Evolutionary conservation across 768 basidiomycete species (phyloP).

Genomic region (Mycena latifolia): DNA sequence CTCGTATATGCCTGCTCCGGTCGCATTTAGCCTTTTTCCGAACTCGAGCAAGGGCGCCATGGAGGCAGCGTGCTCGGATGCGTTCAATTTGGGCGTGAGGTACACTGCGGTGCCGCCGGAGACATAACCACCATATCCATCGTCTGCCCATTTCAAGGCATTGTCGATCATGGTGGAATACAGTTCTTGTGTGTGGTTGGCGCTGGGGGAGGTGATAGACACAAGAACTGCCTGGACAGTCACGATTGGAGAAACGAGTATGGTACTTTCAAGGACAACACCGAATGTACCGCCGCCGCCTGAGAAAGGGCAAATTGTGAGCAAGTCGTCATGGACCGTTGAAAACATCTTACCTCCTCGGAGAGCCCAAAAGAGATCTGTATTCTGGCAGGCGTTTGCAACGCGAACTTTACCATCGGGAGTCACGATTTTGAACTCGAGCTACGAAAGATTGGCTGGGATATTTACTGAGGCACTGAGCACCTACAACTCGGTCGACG

Average conservation of each 20-base stretch:
- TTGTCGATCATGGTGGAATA: conserved; percentile 39
- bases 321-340: no score
- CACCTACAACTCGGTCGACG: conserved; percentile 39
- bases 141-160: conserved; percentile 39
- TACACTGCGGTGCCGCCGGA: conserved; percentile 37
- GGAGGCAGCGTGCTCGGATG: conserved; percentile 41
- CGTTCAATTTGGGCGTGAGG: conserved; percentile 45
- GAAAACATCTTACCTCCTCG: no score
- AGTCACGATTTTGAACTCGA: no score
- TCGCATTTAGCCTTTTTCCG: conserved; percentile 22
- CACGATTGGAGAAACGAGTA: conserved; percentile 33
- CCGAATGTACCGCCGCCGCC: conserved; percentile 42
- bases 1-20: background rate
- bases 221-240: conserved; percentile 34
- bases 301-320: background rate
- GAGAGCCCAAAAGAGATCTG: conserved; percentile 54
- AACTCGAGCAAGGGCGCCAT: conserved; percentile 39
- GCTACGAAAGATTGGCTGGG: conserved; percentile 16
- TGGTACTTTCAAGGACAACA: conserved; percentile 36
- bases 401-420: conserved; percentile 46
- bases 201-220: conserved; percentile 14
- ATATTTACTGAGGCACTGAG: background rate
- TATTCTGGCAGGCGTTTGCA: conserved; percentile 49
- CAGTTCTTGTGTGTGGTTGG: conserved; percentile 29
- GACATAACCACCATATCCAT: conserved; percentile 35